These are phyloP conservation scores for Gynochthodes officinalis DNA, from an alignment of 257 asterid species.

Conservation along the genomic window DNA sequence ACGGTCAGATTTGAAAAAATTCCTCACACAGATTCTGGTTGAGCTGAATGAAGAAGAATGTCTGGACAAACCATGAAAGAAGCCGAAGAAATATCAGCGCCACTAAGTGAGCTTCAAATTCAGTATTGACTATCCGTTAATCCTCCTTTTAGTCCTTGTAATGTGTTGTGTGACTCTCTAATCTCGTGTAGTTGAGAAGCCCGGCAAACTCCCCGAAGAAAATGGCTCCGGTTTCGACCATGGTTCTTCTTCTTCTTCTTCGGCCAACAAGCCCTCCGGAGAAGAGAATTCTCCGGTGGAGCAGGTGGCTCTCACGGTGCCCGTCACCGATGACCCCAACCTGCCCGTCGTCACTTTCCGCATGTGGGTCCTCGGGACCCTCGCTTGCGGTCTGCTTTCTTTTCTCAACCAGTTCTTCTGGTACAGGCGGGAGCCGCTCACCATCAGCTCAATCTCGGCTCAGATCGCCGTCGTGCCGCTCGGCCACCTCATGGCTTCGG, in stretches of 20 bases:
- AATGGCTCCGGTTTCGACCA: slow-evolving; percentile 26
- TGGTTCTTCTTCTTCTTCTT: slow-evolving; percentile 11
- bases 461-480: slow-evolving; percentile 88
- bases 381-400: slow-evolving; percentile 67
- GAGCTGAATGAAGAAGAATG: background rate
- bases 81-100: slow-evolving; percentile 29
- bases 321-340: slow-evolving; percentile 54
- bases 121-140: background rate
- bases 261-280: slow-evolving; percentile 4
- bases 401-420: slow-evolving; percentile 93
- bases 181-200: slow-evolving; percentile 33
- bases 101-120: slow-evolving; percentile 24
- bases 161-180: background rate
- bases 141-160: background rate
- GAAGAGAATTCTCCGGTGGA: slow-evolving; percentile 63
- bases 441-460: slow-evolving; percentile 75
- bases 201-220: background rate
- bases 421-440: slow-evolving; percentile 86
- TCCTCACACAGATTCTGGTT: background rate
- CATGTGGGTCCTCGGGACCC: slow-evolving; percentile 61
- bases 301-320: slow-evolving; percentile 84
- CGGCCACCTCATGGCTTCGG: slow-evolving; percentile 79
- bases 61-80: slow-evolving; percentile 13
- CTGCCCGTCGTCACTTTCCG: slow-evolving; percentile 81
- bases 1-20: too few species aligned